These are phyloP conservation scores for Ambrosiella cleistominuta DNA, from an alignment of 2,329 filamentous ascomycete species.

Conservation along the genomic window DNA sequence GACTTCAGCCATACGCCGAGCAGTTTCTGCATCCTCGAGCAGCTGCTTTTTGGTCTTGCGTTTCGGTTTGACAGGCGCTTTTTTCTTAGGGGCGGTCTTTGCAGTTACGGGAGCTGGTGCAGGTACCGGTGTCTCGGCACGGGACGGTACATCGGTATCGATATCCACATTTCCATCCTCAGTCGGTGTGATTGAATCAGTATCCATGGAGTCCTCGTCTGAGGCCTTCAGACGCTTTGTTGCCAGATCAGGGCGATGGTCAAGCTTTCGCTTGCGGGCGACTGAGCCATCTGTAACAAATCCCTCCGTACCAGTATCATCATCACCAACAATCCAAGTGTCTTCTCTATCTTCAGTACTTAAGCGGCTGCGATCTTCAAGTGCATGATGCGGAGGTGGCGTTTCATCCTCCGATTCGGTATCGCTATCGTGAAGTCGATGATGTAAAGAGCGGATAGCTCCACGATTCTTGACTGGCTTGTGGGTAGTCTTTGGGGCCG, in stretches of 20 bases:
- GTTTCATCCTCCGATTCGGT: slow-evolving; percentile 68
- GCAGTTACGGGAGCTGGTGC: slow-evolving; percentile 16
- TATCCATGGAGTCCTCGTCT: slow-evolving; percentile 61
- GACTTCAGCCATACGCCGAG: slow-evolving; percentile 25
- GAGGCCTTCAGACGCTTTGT: slow-evolving; percentile 67
- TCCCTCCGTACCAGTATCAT: slow-evolving; percentile 55
- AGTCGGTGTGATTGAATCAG: slow-evolving; percentile 37
- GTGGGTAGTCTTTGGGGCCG: slow-evolving; percentile 18
- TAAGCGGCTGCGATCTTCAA: slow-evolving; percentile 52
- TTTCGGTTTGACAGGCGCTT: slow-evolving; percentile 34
- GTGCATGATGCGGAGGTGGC: slow-evolving; percentile 47
- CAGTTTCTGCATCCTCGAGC: slow-evolving; percentile 46
- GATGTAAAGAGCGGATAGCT: slow-evolving; percentile 63
- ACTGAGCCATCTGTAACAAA: slow-evolving; percentile 40
- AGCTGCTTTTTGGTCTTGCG: slow-evolving; percentile 67
- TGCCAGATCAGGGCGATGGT: slow-evolving; percentile 28
- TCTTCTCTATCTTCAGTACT: slow-evolving; percentile 42
- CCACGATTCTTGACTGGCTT: slow-evolving; percentile 41
- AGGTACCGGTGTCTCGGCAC: slow-evolving; percentile 30
- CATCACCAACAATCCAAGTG: slow-evolving; percentile 32
- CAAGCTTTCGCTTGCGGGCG: slow-evolving; percentile 57
- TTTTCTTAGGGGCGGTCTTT: slow-evolving; percentile 38
- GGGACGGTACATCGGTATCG: slow-evolving; percentile 28
- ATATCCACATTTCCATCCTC: slow-evolving; percentile 23
- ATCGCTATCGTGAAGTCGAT: slow-evolving; percentile 39